A percentile compares a stretch with the other conserved stretches of the same genome.
Conservation (phyloP, 441 rosid genomes). For the Arabidopsis lyrata region DNA sequence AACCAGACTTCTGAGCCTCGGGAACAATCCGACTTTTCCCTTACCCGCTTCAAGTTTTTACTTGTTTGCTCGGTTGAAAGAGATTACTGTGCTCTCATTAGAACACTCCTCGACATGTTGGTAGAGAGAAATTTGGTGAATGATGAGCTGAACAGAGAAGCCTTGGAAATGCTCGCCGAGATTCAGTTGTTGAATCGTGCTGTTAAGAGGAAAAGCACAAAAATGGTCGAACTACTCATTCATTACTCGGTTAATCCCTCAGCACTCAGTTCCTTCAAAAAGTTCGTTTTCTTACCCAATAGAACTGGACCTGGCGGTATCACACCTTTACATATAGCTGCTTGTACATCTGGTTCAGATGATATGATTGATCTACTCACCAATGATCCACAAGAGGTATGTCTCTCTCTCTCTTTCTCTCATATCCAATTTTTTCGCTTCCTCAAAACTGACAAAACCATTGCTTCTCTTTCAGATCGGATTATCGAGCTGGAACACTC, state of each 20-base stretch:
- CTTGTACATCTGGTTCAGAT: slow-evolving; percentile 68
- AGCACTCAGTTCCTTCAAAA: slow-evolving; percentile 40
- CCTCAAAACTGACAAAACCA: neutral
- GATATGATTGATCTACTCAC: slow-evolving; percentile 77
- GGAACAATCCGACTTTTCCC: slow-evolving; percentile 56
- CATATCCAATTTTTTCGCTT: neutral
- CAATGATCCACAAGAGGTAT: slow-evolving; percentile 86
- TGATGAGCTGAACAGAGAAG: slow-evolving; percentile 56
- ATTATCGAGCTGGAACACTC: slow-evolving; percentile 70
- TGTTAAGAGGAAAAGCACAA: slow-evolving; percentile 69
- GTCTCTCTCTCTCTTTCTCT: neutral
- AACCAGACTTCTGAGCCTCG: slow-evolving; percentile 45
- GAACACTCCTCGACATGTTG: slow-evolving; percentile 65
- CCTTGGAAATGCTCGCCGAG: slow-evolving; percentile 64
- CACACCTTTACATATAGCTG: slow-evolving; percentile 89
- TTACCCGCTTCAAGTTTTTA: slow-evolving; percentile 72
- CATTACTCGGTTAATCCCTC: slow-evolving; percentile 48
- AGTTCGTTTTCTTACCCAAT: slow-evolving; percentile 68
- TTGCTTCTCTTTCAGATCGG: slow-evolving; percentile 59
- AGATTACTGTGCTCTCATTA: slow-evolving; percentile 69
- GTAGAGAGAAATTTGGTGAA: slow-evolving; percentile 59
- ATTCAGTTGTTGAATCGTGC: slow-evolving; percentile 79
- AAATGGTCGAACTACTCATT: slow-evolving; percentile 74
- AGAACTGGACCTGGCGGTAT: slow-evolving; percentile 77
- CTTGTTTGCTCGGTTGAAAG: slow-evolving; percentile 79